Conservation (phyloP, 495 filamentous ascomycete species). For the Podospora tetraspora region DNA sequence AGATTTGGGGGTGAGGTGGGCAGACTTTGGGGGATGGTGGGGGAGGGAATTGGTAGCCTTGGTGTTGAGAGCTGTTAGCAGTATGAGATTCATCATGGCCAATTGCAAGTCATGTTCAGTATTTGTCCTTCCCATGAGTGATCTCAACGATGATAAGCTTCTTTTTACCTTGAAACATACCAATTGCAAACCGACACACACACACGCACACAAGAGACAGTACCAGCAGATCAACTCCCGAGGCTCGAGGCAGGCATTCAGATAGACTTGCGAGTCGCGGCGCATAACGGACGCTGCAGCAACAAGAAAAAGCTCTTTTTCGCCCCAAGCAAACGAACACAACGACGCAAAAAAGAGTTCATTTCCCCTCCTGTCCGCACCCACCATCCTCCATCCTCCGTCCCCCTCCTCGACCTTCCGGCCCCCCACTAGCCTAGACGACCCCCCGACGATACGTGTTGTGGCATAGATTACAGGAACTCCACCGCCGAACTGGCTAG, state of each 20-base stretch:
- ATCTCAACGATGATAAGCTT: background rate
- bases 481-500: background rate
- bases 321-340: background rate
- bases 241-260: background rate
- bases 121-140: background rate
- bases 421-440: background rate
- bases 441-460: background rate
- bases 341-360: background rate
- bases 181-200: background rate
- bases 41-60: background rate
- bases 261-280: background rate
- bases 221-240: background rate
- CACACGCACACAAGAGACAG: background rate
- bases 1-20: background rate
- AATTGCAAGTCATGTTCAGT: background rate
- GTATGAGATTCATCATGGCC: background rate
- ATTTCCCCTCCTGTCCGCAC: background rate
- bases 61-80: background rate
- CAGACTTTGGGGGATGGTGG: background rate
- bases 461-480: constrained; percentile 5
- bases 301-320: background rate
- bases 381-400: background rate
- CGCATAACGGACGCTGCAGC: background rate
- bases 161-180: background rate
- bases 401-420: background rate